These are phyloP conservation scores for Talaromyces funiculosus DNA, from an alignment of 2,329 filamentous ascomycete genomes.

Conservation along the genomic window DNA sequence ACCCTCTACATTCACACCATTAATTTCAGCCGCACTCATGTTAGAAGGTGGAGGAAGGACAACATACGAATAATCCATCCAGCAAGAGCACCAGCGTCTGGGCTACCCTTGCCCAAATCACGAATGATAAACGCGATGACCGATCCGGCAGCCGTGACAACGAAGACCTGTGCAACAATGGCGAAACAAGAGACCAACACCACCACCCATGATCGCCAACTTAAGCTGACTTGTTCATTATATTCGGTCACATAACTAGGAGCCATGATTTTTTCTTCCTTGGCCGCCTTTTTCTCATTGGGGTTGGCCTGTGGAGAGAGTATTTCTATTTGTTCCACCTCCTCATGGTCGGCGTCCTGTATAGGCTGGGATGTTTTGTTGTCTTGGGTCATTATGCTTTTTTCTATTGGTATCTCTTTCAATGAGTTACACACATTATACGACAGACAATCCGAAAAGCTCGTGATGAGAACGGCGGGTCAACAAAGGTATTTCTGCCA, in stretches of 20 bases:
- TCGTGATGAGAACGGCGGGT: no score
- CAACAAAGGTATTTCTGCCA: neutral
- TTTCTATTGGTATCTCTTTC: neutral
- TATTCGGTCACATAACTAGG: neutral
- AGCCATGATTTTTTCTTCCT: neutral
- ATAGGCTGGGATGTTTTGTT: neutral
- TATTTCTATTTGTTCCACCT: neutral
- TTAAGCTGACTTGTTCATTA: neutral
- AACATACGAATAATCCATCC: conserved; percentile 11
- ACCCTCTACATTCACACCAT: neutral
- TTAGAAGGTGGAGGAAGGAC: neutral
- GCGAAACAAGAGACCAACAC: conserved; percentile 9
- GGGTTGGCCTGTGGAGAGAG: neutral
- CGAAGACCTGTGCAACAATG: conserved; percentile 11
- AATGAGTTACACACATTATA: neutral
- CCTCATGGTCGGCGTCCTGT: neutral
- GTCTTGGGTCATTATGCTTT: neutral
- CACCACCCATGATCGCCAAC: conserved; percentile 11
- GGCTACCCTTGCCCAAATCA: conserved; percentile 1
- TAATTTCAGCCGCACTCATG: neutral
- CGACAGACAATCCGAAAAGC: neutral
- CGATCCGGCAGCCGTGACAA: conserved; percentile 10
- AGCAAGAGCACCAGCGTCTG: neutral
- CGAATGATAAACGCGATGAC: conserved; percentile 12
- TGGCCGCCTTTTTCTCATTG: neutral